Base-by-base conservation (phyloP, 768 basidiomycete genomes). In the Amanita phalloides region DNA sequence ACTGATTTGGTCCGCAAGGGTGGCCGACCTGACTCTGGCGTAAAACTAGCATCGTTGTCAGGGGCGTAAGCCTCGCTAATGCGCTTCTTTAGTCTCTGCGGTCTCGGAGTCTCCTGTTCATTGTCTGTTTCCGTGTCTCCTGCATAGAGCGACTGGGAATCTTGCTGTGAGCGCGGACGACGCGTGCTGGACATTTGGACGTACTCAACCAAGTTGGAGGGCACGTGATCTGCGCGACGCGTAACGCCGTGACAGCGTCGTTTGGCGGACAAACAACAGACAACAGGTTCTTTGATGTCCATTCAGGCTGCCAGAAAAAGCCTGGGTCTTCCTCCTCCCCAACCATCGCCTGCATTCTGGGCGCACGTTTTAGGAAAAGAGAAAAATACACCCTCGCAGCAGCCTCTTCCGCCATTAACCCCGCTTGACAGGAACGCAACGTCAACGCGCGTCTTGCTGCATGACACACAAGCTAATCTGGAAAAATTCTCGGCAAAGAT, bases 401-500 rank as follows among this genome's bases (percentile, higher is more conserved):
- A 60, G 14, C n/a, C 68, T 6, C 52, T 65, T 6, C 68, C 74
- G n/a, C 72, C 76, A 9, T 55, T 71, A 38, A 69, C 70, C 9
- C 81, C 84, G 3, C 57, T 76, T 26, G 85, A 88, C 66, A 86
- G 76, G 57, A 75, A 76, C 8, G 78, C 75, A 10, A 83, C 84
- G 3, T 84, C 86, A 5, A 82, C 82, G 67, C 77, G 85, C 37
- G 74, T 87, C 57, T 72, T 88, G 10, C 66, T 89, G 20, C 78
- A 87, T 56, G 86, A 88, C 60, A 86, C 84, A 0, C 84, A 86
- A 51, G 76, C 75, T 20, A 78, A 81, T 55, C 71, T 88, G 33
- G 84, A 89, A 64, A 76, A 69, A 57, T 87, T 88, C 54, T 77
- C 81, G 0, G 66, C 67, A 6, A 73, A 74, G 28, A 75, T 82